A percentile compares a stretch with the other conserved stretches of the same genome.
Conservation (phyloP, 1,284 basidiomycete genomes). For the Pseudozyma pruni region DNA sequence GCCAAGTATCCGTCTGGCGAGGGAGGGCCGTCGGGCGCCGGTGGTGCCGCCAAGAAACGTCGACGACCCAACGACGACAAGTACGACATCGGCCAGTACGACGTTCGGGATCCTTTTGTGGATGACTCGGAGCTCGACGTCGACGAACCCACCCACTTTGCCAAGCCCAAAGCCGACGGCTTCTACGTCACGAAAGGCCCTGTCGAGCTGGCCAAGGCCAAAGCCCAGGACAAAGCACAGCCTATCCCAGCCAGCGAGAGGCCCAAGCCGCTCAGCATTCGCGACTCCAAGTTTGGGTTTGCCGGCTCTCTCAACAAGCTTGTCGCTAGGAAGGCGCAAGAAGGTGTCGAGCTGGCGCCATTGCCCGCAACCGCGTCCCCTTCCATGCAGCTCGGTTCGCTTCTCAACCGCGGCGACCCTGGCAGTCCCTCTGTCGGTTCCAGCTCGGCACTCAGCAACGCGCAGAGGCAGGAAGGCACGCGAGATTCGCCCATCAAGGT, state of each 20-base stretch:
- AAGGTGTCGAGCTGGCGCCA: constrained; percentile 24
- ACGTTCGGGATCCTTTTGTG: constrained; percentile 91
- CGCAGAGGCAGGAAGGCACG: constrained; percentile 70
- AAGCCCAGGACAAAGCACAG: constrained; percentile 28
- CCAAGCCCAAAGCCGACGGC: constrained; percentile 91
- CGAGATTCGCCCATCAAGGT: constrained; percentile 74
- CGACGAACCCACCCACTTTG: constrained; percentile 88
- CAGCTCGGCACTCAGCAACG: constrained; percentile 31
- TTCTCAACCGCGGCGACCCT: constrained; percentile 42
- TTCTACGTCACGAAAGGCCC: constrained; percentile 78
- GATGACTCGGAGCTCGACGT: constrained; percentile 93
- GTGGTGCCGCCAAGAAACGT: constrained; percentile 35
- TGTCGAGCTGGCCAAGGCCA: constrained; percentile 61
- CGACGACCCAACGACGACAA: constrained; percentile 47
- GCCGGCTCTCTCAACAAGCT: constrained; percentile 58
- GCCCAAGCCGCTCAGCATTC: constrained; percentile 41
- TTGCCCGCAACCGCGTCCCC: constrained; percentile 23
- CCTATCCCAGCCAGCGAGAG: constrained; percentile 15
- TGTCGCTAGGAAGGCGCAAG: constrained; percentile 51
- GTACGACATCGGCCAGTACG: constrained; percentile 74
- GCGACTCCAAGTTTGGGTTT: constrained; percentile 47
- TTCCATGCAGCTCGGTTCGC: constrained; percentile 43
- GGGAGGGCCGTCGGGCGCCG: constrained; percentile 10
- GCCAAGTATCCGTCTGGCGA: constrained; percentile 46
- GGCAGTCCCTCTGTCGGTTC: constrained; percentile 21